Conservation (phyloP, 768 basidiomycete genomes). For the Gloeophyllum trabeum region DNA sequence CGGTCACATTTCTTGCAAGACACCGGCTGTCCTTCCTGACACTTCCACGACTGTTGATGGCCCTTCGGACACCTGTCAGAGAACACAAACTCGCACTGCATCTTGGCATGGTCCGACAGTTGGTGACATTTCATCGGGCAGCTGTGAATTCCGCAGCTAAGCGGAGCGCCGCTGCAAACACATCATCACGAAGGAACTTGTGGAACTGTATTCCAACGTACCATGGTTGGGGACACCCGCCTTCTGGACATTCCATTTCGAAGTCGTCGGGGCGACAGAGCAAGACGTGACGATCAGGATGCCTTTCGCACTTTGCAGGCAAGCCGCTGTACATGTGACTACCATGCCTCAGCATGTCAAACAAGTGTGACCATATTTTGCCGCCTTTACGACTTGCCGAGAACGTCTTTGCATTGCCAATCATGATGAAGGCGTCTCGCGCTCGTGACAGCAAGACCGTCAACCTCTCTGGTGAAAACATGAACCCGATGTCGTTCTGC, state of each 20-base stretch:
- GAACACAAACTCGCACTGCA: conserved; percentile 31
- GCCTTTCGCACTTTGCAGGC: conserved; percentile 46
- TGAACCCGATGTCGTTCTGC: conserved; percentile 52
- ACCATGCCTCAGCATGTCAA: conserved; percentile 28
- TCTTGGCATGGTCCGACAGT: conserved; percentile 39
- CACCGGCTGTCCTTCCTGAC: conserved; percentile 23
- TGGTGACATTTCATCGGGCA: conserved; percentile 58
- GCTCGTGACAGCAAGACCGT: conserved; percentile 66
- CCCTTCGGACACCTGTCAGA: conserved; percentile 27
- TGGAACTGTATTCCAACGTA: conserved; percentile 16
- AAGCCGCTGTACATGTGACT: conserved; percentile 47
- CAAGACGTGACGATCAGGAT: conserved; percentile 27
- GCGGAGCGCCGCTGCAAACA: conserved; percentile 27
- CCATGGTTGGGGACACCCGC: conserved; percentile 55
- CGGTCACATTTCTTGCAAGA: conserved; percentile 38
- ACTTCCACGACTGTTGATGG: conserved; percentile 33
- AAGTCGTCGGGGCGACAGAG: conserved; percentile 37
- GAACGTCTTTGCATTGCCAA: conserved; percentile 57
- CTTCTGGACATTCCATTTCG: conserved; percentile 40
- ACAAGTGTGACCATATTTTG: conserved; percentile 38
- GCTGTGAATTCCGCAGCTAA: conserved; percentile 42
- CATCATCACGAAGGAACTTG: not conserved
- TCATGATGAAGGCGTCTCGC: conserved; percentile 50
- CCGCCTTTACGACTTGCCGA: conserved; percentile 34
- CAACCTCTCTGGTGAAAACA: conserved; percentile 57